Evolutionary conservation across 164 flowering plant species (phyloP).

Genomic region (Hamamelis virginiana): DNA sequence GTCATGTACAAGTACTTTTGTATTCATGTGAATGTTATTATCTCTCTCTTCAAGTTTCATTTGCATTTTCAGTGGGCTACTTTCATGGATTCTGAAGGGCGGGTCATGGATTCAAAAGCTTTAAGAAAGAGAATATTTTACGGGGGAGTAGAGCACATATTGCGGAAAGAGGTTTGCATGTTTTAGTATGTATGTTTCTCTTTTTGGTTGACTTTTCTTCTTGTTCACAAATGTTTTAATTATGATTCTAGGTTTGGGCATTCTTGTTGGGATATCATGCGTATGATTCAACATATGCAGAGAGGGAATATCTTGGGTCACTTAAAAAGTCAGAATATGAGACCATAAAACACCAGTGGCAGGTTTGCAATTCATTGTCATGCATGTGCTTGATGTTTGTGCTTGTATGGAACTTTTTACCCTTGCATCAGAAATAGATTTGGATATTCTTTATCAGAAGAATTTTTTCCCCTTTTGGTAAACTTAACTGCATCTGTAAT

Average conservation of each 20-base stretch:
- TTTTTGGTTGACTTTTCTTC: not conserved
- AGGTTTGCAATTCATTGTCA: slow-evolving; percentile 45
- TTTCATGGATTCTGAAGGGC: slow-evolving; percentile 89
- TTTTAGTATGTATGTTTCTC: not conserved
- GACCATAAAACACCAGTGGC: slow-evolving; percentile 84
- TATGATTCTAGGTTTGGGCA: slow-evolving; percentile 69
- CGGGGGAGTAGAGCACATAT: slow-evolving; percentile 76
- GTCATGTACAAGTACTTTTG: not conserved
- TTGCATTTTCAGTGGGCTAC: slow-evolving; percentile 63
- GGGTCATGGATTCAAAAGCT: slow-evolving; percentile 64
- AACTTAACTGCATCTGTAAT: not conserved
- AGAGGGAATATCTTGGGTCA: slow-evolving; percentile 69
- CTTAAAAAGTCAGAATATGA: slow-evolving; percentile 73
- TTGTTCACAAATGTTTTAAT: slow-evolving; percentile 1
- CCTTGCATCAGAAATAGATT: not conserved
- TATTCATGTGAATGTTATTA: not conserved
- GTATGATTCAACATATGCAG: slow-evolving; percentile 93
- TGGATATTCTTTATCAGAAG: not conserved
- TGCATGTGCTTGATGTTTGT: not conserved
- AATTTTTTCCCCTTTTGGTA: not conserved
- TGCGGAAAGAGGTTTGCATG: slow-evolving; percentile 76
- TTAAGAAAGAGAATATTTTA: slow-evolving; percentile 87
- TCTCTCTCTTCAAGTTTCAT: not conserved
- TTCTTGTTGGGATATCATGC: slow-evolving; percentile 75
- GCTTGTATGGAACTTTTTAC: not conserved